Evolutionary conservation across 306 rosid genomes (phyloP).

Genomic region (Fragaria vesca): DNA sequence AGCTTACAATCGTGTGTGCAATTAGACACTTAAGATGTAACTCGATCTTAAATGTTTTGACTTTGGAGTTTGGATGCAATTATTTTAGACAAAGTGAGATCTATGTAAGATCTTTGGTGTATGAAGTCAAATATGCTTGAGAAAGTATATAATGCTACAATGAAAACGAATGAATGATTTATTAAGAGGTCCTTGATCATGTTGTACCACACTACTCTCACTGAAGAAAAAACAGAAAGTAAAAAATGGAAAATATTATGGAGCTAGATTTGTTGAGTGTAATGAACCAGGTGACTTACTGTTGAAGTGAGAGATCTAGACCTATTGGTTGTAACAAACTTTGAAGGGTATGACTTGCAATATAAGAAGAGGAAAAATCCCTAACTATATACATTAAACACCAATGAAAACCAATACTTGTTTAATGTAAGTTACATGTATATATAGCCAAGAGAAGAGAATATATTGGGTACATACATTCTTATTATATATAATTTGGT

Average conservation of each 20-base stretch:
- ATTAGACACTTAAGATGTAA: too few species aligned
- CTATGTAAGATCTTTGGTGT: too few species aligned
- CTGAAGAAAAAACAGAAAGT: neutral
- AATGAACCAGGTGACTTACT: neutral
- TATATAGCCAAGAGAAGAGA: neutral
- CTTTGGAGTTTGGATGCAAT: too few species aligned
- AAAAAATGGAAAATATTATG: neutral
- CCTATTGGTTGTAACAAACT: neutral
- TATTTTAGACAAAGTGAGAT: too few species aligned
- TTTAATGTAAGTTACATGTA: neutral
- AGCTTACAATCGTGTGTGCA: too few species aligned
- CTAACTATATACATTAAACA: neutral
- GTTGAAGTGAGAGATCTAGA: neutral
- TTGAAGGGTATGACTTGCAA: conserved; percentile 7
- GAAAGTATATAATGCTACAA: too few species aligned
- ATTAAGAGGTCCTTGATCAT: neutral
- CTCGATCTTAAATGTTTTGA: too few species aligned
- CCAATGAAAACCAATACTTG: neutral
- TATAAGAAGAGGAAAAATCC: neutral
- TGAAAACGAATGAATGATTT: too few species aligned
- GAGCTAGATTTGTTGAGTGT: neutral
- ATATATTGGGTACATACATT: neutral
- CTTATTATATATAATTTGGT: neutral
- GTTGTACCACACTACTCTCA: neutral
- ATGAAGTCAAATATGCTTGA: too few species aligned